Evolutionary conservation across 2,329 filamentous ascomycete genomes (phyloP), one percentile per base, ranked within the genome.

Genomic region (Zymoseptoria crescenta): DNA sequence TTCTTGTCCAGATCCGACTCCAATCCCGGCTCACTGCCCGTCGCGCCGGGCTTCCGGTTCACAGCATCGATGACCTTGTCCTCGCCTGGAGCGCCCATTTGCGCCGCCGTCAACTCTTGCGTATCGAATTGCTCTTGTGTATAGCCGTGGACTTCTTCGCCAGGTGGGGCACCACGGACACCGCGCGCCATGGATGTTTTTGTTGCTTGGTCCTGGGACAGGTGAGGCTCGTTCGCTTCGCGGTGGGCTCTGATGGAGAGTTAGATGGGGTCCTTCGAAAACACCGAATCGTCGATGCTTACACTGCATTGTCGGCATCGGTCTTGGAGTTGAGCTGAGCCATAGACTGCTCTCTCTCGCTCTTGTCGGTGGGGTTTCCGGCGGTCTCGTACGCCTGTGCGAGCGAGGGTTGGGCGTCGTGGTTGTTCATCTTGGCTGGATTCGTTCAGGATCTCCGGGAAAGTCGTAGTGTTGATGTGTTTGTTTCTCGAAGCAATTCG

Each of bases 81-180:
- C 63, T 81, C 79, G 0, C 77, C 78, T 0, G 76, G 74, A 20
- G 75, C 74, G 7, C 72, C 75, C 77, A 81, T 79, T 65, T 80
- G 77, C 61, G 75, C 70, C 8, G 69, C 78, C 51, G 80, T 77
- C 21, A 79, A 65, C 69, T 79, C 78, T n/a, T 74, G 71, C 54
- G 75, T 70, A n/a, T 77, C 77, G 27, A 78, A 69, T 51, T 76
- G 72, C 55, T 76, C 73, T 10, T 75, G 62, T 0, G 69, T 73
- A 20, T 71, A 60, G 0, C 76, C 76, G 20, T 73, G 70, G 9
- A 66, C 62, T 60, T 80, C 77, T 66, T 80, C 77, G 24, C 77
- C 77, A 0, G 74, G 64, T 0, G 71, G 70, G 2, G 77, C 76
- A 59, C 77, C 77, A 56, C 72, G 75, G 19, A 79, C 68, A 52